These are phyloP conservation scores for Dictyostelium brefeldianum DNA, from an alignment of 78 protist genomes.

Conservation along the genomic window DNA sequence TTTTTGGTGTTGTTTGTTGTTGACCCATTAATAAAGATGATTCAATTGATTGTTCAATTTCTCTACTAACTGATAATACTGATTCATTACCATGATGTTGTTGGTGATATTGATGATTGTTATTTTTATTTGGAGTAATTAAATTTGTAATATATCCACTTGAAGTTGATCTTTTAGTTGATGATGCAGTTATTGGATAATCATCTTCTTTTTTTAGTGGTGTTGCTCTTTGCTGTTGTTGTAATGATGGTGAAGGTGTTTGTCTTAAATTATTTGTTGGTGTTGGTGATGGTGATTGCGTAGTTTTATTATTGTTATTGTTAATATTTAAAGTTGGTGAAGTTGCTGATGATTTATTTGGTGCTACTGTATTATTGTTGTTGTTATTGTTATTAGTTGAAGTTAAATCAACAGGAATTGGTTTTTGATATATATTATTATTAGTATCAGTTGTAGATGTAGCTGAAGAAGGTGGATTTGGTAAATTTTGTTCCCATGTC, in stretches of 20 bases:
- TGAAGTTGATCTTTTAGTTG: background rate
- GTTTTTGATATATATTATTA: too few species aligned
- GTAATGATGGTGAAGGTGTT: background rate
- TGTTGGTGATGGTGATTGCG: slow-evolving; percentile 2
- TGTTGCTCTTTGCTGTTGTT: background rate
- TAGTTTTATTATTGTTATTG: background rate
- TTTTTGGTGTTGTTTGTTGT: background rate
- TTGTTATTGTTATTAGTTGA: too few species aligned
- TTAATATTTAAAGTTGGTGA: background rate
- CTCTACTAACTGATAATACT: slow-evolving; percentile 20
- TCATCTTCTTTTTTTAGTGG: slow-evolving; percentile 1
- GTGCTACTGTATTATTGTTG: too few species aligned
- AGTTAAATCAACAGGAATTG: too few species aligned
- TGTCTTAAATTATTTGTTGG: background rate
- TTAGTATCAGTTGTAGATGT: background rate
- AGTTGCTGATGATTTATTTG: background rate
- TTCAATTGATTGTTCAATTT: slow-evolving; percentile 9
- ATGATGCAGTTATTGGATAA: background rate
- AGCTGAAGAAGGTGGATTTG: background rate
- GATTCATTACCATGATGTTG: background rate
- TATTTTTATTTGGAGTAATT: slow-evolving; percentile 16
- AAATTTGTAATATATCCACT: slow-evolving; percentile 7
- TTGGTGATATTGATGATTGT: background rate
- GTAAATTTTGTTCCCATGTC: slow-evolving; percentile 44
- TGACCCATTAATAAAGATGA: slow-evolving; percentile 12